Evolutionary conservation across 495 filamentous ascomycete genomes (phyloP).

Genomic region (Hypomontagnella monticulosa): DNA sequence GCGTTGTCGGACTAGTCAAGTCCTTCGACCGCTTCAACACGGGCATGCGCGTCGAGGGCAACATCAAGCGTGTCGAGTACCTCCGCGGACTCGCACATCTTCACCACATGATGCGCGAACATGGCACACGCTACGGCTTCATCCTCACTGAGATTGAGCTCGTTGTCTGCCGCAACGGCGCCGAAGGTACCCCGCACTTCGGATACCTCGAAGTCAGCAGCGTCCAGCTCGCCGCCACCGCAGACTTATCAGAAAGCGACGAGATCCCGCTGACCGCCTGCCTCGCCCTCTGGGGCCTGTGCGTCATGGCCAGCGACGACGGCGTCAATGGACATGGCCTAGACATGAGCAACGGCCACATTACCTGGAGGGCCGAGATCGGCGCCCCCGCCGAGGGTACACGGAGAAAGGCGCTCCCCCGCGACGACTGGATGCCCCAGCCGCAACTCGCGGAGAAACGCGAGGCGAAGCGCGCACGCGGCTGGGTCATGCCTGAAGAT

Average conservation of each 20-base stretch:
- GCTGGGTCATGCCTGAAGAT: conserved; percentile 88
- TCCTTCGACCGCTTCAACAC: conserved; percentile 93
- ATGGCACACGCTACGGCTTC: conserved; percentile 91
- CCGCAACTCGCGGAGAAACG: conserved; percentile 83
- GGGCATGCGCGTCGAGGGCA: conserved; percentile 84
- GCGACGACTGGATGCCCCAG: conserved; percentile 89
- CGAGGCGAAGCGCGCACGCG: conserved; percentile 80
- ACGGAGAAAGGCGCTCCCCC: conserved; percentile 71
- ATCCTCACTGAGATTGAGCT: conserved; percentile 96
- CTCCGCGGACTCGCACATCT: conserved; percentile 83
- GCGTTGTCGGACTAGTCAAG: conserved; percentile 88
- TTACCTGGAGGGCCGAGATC: conserved; percentile 77
- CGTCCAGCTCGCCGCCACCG: conserved; percentile 59
- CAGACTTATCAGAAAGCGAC: conserved; percentile 46
- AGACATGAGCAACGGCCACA: conserved; percentile 70
- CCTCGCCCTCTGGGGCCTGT: conserved; percentile 64
- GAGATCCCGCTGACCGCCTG: conserved; percentile 65
- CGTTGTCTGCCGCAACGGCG: conserved; percentile 83
- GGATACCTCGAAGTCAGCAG: conserved; percentile 82
- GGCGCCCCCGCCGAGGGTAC: conserved; percentile 82
- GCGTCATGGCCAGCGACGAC: conserved; percentile 83
- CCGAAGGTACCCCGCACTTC: conserved; percentile 79
- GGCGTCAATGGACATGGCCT: conserved; percentile 21
- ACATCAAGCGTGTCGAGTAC: conserved; percentile 83
- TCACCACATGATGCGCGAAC: conserved; percentile 89